Conservation (phyloP, 2,329 filamentous ascomycete species). For the Ambrosiella xylebori region DNA sequence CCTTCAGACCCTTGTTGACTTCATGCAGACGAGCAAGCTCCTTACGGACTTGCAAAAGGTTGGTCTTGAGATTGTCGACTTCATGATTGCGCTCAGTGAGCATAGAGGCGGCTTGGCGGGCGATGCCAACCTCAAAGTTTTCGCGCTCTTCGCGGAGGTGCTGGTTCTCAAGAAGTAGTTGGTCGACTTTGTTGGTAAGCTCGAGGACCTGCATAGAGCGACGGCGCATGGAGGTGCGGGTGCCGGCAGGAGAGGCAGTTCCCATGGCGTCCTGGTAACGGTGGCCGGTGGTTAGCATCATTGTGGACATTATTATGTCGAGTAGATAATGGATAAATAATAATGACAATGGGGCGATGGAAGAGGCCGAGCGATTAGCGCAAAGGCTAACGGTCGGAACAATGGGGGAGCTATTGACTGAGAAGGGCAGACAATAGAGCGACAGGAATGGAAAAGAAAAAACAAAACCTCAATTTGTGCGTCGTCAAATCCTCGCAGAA, state of each 20-base stretch:
- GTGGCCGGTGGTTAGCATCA: constrained; percentile 12
- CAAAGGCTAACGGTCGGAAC: not conserved
- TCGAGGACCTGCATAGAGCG: constrained; percentile 97
- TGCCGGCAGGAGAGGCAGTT: constrained; percentile 82
- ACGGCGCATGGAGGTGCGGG: constrained; percentile 87
- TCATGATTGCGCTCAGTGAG: constrained; percentile 72
- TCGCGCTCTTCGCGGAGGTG: constrained; percentile 55
- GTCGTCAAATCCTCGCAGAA: not conserved
- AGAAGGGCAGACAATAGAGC: constrained; percentile 1
- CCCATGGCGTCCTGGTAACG: constrained; percentile 69
- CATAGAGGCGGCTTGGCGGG: constrained; percentile 48
- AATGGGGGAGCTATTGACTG: not conserved
- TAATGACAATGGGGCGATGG: constrained; percentile 3
- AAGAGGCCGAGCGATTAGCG: not conserved
- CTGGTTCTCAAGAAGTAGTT: constrained; percentile 71
- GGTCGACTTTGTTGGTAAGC: constrained; percentile 69
- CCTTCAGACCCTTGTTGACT: constrained; percentile 62
- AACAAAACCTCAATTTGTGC: not conserved
- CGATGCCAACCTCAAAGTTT: constrained; percentile 48
- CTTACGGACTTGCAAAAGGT: constrained; percentile 61
- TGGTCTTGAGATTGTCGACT: constrained; percentile 65
- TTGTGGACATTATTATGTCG: not conserved
- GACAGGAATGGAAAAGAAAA: not conserved
- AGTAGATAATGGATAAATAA: not conserved
- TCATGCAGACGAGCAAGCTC: constrained; percentile 68